These are phyloP conservation scores for Evernia prunastri DNA, from an alignment of 495 filamentous ascomycete genomes.

Conservation along the genomic window DNA sequence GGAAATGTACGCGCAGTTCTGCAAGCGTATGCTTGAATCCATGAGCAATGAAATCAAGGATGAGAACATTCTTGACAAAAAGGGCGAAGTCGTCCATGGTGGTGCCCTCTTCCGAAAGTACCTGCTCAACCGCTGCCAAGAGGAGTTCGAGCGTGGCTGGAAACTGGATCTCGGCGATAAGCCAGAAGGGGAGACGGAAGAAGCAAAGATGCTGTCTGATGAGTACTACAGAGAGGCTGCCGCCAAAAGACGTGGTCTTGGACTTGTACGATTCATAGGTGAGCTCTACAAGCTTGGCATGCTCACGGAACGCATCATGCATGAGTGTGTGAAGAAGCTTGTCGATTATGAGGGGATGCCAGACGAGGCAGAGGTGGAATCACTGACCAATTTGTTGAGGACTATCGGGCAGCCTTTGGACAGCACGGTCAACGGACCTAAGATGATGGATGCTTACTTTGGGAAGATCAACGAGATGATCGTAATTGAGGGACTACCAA, in stretches of 20 bases:
- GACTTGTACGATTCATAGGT: constrained; percentile 98
- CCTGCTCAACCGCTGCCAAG: constrained; percentile 95
- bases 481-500: constrained; percentile 68
- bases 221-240: constrained; percentile 96
- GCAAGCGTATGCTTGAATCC: constrained; percentile 88
- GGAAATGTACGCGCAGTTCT: constrained; percentile 98
- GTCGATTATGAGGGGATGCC: constrained; percentile 91
- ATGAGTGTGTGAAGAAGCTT: constrained; percentile 94
- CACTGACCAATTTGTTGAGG: constrained; percentile 80
- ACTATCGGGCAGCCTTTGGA: constrained; percentile 88
- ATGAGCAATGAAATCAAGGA: constrained; percentile 96
- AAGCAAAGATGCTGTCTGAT: constrained; percentile 80
- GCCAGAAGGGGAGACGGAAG: constrained; percentile 68
- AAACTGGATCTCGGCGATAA: constrained; percentile 79
- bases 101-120: constrained; percentile 97
- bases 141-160: constrained; percentile 98
- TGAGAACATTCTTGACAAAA: constrained; percentile 83
- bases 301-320: constrained; percentile 99
- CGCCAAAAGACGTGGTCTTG: constrained; percentile 92
- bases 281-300: constrained; percentile 97
- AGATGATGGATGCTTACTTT: constrained; percentile 94
- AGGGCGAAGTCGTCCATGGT: constrained; percentile 77
- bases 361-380: constrained; percentile 94
- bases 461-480: constrained; percentile 73
- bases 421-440: constrained; percentile 66